Evolutionary conservation across 2,329 filamentous ascomycete species (phyloP).

Genomic region (Monosporascus sp.): DNA sequence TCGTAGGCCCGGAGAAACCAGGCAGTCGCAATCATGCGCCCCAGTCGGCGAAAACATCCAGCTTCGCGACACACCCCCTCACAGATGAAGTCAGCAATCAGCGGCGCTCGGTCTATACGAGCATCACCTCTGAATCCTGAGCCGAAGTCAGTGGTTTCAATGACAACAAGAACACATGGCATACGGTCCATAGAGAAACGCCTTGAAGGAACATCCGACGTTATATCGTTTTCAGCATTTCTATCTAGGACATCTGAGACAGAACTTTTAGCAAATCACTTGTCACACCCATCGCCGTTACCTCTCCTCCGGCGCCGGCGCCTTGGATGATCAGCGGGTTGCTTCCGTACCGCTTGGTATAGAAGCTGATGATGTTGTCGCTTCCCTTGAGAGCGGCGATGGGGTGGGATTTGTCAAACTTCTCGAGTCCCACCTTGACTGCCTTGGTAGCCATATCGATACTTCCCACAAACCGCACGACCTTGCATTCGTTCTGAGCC

Average conservation of each 20-base stretch:
- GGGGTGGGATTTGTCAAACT: conserved; percentile 79
- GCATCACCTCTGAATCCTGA: conserved; percentile 6
- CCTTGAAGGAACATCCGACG: conserved; percentile 4
- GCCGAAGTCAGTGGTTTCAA: neutral
- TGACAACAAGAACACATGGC: neutral
- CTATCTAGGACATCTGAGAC: conserved; percentile 54
- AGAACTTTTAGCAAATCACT: conserved; percentile 87
- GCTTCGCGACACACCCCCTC: conserved; percentile 8
- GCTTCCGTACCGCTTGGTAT: conserved; percentile 87
- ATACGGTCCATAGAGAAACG: conserved; percentile 5
- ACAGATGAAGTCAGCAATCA: conserved; percentile 5
- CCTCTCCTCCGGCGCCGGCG: conserved; percentile 86
- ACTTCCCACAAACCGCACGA: conserved; percentile 89
- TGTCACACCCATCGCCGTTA: conserved; percentile 98
- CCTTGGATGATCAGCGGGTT: conserved; percentile 94
- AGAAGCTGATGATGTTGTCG: conserved; percentile 98
- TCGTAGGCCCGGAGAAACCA: conserved; percentile 3
- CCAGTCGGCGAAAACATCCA: conserved; percentile 4
- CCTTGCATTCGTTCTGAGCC: conserved; percentile 84
- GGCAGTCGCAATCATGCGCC: neutral
- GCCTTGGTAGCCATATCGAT: conserved; percentile 76
- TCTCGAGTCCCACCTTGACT: conserved; percentile 89
- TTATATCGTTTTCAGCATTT: conserved; percentile 6
- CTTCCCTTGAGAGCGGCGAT: conserved; percentile 95
- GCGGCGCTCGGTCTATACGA: conserved; percentile 11